These are phyloP conservation scores for Tephrocybe sp. DNA, from an alignment of 768 basidiomycete genomes.

Conservation along the genomic window DNA sequence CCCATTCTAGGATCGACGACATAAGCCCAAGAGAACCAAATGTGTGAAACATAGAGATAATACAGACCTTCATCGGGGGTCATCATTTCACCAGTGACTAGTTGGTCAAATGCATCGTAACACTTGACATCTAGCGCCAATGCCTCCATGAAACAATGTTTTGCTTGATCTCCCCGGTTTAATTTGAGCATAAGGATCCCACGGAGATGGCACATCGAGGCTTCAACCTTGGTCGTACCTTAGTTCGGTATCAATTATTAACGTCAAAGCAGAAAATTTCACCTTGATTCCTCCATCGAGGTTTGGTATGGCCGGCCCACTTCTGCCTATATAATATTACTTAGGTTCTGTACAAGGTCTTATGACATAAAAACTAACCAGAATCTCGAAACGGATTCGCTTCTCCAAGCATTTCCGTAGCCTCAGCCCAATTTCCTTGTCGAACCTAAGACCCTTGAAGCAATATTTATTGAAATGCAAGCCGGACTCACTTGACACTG, in stretches of 20 bases:
- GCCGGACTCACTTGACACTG: conserved; percentile 75
- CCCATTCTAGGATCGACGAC: conserved; percentile 74
- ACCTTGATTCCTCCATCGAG: conserved; percentile 96
- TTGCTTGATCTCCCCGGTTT: conserved; percentile 87
- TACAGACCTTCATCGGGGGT: conserved; percentile 86
- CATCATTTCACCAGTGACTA: conserved; percentile 95
- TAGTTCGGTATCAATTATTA: background rate
- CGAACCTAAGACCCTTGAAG: conserved; percentile 49
- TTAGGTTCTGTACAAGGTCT: background rate
- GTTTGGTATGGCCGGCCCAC: conserved; percentile 74
- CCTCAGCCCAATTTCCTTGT: conserved; percentile 91
- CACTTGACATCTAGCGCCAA: conserved; percentile 94
- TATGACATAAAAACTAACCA: conserved; percentile 36
- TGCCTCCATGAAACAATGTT: conserved; percentile 95
- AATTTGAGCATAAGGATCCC: conserved; percentile 94
- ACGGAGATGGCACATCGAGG: conserved; percentile 91
- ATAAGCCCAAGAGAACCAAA: background rate
- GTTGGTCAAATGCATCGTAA: conserved; percentile 91
- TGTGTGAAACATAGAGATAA: background rate
- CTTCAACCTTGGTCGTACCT: conserved; percentile 69
- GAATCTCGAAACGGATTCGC: conserved; percentile 83
- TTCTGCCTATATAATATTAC: conserved; percentile 41
- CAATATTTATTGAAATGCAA: conserved; percentile 3
- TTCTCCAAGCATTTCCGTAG: conserved; percentile 91
- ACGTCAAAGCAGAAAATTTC: conserved; percentile 11